Evolutionary conservation across 1,284 basidiomycete genomes (phyloP), one percentile per base, ranked within the genome.

Genomic region (Ceratobasidium sp.): DNA sequence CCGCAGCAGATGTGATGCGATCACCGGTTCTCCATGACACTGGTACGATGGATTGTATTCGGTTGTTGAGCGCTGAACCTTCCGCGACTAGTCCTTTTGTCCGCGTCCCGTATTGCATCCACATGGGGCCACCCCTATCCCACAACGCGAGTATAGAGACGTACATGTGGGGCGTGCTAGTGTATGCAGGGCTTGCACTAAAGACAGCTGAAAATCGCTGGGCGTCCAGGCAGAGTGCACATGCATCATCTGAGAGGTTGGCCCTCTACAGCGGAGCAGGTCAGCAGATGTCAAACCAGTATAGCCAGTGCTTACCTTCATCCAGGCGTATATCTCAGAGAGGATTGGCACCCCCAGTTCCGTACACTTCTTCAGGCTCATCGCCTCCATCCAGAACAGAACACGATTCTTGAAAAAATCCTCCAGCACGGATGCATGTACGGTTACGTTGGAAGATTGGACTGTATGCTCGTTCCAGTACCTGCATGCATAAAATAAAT

Each of bases 361-460:
- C 14, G 46, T 73, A 12, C 14, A 46, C 6, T 50, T 23, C 10
- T 57, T 73, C 23, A 62, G 12, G 57, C 60, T 73, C 41, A 73
- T 60, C n/a, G 62, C 55, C 41, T 73, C 70, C 59, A 73, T 59
- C 70, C 70, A 73, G 20, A 73, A 48, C 23, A 73, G 44, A 6
- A 73, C 18, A 8, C 27, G 54, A 7, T 7, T 2, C 4, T 0
- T 18, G 16, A 73, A 38, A 48, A 62, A 62, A 0, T 62, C 41
- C 14, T 30, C 10, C 7, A 73, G 23, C n/a, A 7, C 12, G 16
- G 41, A 27, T 14, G 12, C 20, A 44, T 44, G 41, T 3, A 14
- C 23, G 57, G n/a, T 23, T 27, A 16, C 14, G 10, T 54, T 20
- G 10, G 35, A 33, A 48, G 14, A 20, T 7, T 20, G 38, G 18